Conservation (phyloP, 2,329 filamentous ascomycete species). For the Volutella citrinella region DNA sequence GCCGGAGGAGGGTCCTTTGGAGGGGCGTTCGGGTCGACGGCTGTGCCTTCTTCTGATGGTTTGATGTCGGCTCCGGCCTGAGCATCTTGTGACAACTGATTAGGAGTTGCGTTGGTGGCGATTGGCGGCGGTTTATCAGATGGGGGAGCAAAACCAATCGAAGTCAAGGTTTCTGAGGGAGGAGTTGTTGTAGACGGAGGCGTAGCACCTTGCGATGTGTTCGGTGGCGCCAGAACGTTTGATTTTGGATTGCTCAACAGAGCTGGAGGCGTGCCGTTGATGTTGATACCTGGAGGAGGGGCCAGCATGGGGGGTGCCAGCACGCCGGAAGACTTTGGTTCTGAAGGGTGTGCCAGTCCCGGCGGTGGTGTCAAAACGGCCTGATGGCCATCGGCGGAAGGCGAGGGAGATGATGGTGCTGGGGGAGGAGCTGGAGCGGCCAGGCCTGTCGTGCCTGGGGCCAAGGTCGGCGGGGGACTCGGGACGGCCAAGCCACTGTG, state of each 20-base stretch:
- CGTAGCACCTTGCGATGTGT: conserved; percentile 31
- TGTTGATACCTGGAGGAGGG: conserved; percentile 30
- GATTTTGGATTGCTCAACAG: conserved; percentile 35
- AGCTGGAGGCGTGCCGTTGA: conserved; percentile 20
- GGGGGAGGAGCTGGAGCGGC: conserved; percentile 11
- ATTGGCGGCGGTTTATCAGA: background rate
- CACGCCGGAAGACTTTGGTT: conserved; percentile 29
- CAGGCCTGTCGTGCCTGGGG: no score
- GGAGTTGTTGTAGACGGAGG: conserved; percentile 20
- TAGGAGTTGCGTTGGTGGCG: background rate
- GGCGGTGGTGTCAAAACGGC: conserved; percentile 17
- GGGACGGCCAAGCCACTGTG: no score
- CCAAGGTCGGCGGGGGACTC: no score
- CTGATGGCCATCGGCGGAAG: conserved; percentile 3
- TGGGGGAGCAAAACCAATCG: conserved; percentile 9
- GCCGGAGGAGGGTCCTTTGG: conserved; percentile 20
- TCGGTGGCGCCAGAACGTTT: conserved; percentile 44
- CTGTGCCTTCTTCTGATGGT: conserved; percentile 3
- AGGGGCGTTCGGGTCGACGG: conserved; percentile 12
- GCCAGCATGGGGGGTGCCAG: conserved; percentile 37
- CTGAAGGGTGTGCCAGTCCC: conserved; percentile 20
- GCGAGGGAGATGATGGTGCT: conserved; percentile 8
- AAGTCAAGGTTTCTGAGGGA: conserved; percentile 11
- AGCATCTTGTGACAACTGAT: background rate
- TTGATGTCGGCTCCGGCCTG: background rate